Conservation (phyloP, 306 rosid genomes). For the Vicia sativa region DNA sequence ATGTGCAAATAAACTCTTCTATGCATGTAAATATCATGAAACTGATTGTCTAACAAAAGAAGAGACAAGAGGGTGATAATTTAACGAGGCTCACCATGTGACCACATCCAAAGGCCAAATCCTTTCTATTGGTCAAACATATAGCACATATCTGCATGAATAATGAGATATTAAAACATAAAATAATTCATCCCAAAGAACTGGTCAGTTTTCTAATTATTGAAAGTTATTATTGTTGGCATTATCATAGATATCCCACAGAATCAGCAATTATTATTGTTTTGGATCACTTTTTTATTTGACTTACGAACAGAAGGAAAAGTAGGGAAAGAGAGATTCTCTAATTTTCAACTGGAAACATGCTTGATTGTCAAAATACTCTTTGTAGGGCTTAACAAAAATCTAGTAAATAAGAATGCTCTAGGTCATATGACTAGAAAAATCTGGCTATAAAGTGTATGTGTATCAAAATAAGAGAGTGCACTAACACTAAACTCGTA, state of each 20-base stretch:
- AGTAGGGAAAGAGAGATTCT: too few relatives aligned
- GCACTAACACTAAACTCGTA: too few relatives aligned
- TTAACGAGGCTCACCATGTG: constrained; percentile 71
- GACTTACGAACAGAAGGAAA: too few relatives aligned
- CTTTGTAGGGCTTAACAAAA: too few relatives aligned
- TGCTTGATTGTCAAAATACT: too few relatives aligned
- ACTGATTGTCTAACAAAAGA: neutral
- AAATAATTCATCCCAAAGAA: neutral
- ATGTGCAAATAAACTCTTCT: neutral
- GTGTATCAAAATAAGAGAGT: too few relatives aligned
- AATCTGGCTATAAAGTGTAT: too few relatives aligned
- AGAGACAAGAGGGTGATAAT: neutral
- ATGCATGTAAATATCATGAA: constrained; percentile 13
- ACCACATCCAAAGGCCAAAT: constrained; percentile 84
- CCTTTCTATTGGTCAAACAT: constrained; percentile 71
- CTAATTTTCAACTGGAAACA: too few relatives aligned
- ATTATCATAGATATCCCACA: constrained; percentile 6
- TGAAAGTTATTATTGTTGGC: neutral
- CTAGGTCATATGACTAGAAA: too few relatives aligned
- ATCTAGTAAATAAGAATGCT: too few relatives aligned
- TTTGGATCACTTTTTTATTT: too few relatives aligned
- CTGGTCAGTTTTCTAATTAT: neutral
- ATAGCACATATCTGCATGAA: constrained; percentile 69
- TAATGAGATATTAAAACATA: constrained; percentile 22
- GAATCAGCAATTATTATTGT: neutral